These are phyloP conservation scores for Somion occarium DNA, from an alignment of 1,284 basidiomycete species.

Conservation along the genomic window DNA sequence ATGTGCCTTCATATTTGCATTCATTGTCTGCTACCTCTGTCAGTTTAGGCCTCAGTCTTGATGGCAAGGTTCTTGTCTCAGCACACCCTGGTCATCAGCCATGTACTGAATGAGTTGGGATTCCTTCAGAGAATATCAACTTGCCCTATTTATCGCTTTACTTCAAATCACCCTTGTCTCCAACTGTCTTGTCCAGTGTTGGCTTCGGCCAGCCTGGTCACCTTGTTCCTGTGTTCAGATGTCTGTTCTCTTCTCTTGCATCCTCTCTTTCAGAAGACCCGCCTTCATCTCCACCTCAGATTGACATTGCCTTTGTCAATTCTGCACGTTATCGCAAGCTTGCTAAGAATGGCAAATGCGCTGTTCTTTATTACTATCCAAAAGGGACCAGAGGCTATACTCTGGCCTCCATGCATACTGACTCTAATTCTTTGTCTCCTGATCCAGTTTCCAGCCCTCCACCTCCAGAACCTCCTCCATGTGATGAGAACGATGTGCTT, in stretches of 20 bases:
- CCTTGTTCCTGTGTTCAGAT: background rate
- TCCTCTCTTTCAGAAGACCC: background rate
- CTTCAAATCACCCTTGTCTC: background rate
- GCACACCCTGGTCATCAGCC: too few species aligned
- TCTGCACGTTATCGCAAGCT: background rate
- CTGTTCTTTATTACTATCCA: background rate
- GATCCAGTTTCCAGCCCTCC: constrained; percentile 2
- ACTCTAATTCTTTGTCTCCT: background rate
- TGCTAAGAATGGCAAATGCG: too few species aligned
- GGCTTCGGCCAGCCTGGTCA: background rate
- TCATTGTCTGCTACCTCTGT: constrained; percentile 3
- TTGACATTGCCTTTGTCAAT: too few species aligned
- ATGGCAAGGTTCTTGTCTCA: constrained; percentile 5
- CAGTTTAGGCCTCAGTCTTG: constrained; percentile 17
- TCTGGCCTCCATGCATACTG: background rate
- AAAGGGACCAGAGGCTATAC: background rate
- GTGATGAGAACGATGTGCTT: constrained; percentile 6
- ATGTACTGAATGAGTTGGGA: background rate
- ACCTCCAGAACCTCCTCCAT: constrained; percentile 1
- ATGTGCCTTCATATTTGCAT: background rate
- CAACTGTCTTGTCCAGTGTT: too few species aligned
- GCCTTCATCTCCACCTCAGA: background rate
- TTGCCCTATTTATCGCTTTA: background rate
- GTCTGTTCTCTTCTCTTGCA: background rate
- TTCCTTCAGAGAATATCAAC: constrained; percentile 1